Evolutionary conservation across 441 rosid species (phyloP), one percentile per base, ranked within the genome.

Genomic region (Viola pubescens): DNA sequence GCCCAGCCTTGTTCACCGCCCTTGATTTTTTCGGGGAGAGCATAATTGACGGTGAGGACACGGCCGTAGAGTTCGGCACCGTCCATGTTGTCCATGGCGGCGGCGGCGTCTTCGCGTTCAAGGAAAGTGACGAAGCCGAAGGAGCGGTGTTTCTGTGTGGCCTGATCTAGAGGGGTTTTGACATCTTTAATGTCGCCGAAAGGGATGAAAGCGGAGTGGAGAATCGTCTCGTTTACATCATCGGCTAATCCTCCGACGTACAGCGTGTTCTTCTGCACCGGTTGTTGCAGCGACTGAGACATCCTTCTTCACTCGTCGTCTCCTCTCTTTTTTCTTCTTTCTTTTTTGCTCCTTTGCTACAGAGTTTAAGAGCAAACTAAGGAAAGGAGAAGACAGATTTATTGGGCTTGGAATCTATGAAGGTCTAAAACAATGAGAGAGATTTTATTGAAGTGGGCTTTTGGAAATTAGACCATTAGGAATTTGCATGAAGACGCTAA

Each of bases 1-100:
- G 98, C 98, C 98, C 98, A 92, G 11, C 98, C 95, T 75, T 89
- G 97, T 64, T 92, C 97, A 4, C 98, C 98, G 64, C 98, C 98
- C 85, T 92, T 92, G 64, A 89, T 92, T 46, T 77, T 75, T 86
- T 92, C 98, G 1, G 98, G 97, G 37, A 89, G 87, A 45, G 97
- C 97, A 61, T 87, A 89, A 63, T 92, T 92, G 66, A 92, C 97
- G 39, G 97, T 92, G 65, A 89, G 95, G 52, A 92, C 98, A 4
- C 94, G 88, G 14, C 97, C 98, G 52, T 87, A 89, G 37, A 92
- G 95, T 78, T 92, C 97, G 3, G 94, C 86, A 38, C 97, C 97
- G 63, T 91, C 97, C 97, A 87, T 89, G 69, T 92, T 92, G 71
- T 92, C 98, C 95, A 92, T 92, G 49, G 98, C 95, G 46, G 95